These are phyloP conservation scores for Salicornia ramosissima DNA, from an alignment of 148 eudicot genomes.

Conservation along the genomic window DNA sequence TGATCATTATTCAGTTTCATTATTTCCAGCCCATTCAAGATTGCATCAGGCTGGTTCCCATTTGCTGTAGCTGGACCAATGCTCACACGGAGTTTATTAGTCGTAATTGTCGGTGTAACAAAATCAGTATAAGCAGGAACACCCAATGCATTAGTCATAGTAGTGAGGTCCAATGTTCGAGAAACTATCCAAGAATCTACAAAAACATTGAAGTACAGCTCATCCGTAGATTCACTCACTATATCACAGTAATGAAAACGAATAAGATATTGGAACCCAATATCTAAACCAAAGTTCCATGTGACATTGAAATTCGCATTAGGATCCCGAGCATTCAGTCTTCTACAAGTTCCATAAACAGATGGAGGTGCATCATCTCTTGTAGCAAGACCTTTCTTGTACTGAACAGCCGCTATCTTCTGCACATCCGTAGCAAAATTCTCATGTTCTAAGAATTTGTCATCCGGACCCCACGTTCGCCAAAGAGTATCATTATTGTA, in stretches of 20 bases:
- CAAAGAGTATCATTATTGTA: constrained; percentile 55
- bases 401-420: constrained; percentile 41
- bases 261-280: constrained; percentile 28
- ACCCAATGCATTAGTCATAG: constrained; percentile 20
- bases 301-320: constrained; percentile 17
- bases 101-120: constrained; percentile 25
- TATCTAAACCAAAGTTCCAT: constrained; percentile 18
- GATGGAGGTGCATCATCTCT: constrained; percentile 48
- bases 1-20: constrained; percentile 45
- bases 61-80: constrained; percentile 36
- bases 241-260: constrained; percentile 54
- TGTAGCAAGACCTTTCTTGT: constrained; percentile 42
- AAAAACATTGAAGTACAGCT: constrained; percentile 41
- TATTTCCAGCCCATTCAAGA: constrained; percentile 58
- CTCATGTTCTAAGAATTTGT: constrained; percentile 30
- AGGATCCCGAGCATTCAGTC: constrained; percentile 46
- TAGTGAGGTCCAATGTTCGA: constrained; percentile 29
- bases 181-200: constrained; percentile 32
- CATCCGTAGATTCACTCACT: constrained; percentile 33
- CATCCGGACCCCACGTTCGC: constrained; percentile 66
- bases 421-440: constrained; percentile 29
- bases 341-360: constrained; percentile 69
- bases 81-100: constrained; percentile 30
- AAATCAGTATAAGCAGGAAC: constrained; percentile 38
- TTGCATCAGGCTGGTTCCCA: constrained; percentile 30